Evolutionary conservation across 108 stramenopile genomes (phyloP).

Genomic region (Mayamaea pseudoterrestris): DNA sequence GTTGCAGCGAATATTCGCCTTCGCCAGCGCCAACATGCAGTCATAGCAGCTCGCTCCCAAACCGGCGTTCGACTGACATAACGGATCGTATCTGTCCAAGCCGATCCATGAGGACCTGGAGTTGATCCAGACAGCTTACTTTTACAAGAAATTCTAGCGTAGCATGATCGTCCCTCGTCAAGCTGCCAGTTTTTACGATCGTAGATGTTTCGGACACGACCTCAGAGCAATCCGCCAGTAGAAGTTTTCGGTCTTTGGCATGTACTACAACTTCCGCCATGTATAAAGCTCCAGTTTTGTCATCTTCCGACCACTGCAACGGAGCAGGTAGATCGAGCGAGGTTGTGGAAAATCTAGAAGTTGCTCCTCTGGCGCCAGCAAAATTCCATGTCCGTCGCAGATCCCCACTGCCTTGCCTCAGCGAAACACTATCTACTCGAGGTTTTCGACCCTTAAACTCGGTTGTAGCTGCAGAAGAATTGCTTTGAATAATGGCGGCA

Average conservation of each 20-base stretch:
- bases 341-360: background rate
- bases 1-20: too few relatives aligned
- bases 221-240: constrained; percentile 78
- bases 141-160: constrained; percentile 62
- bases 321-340: constrained; percentile 18
- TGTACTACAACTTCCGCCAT: constrained; percentile 56
- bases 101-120: constrained; percentile 70
- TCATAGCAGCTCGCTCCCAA: constrained; percentile 4
- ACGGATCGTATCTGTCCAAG: constrained; percentile 53
- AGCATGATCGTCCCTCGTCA: constrained; percentile 61
- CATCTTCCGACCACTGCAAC: constrained; percentile 32
- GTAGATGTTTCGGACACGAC: constrained; percentile 61
- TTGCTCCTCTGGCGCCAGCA: background rate
- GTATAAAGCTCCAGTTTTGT: constrained; percentile 27
- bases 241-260: constrained; percentile 61
- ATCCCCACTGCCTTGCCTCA: background rate
- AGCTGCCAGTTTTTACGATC: constrained; percentile 70
- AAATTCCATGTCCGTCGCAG: background rate
- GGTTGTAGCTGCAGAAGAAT: background rate
- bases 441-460: constrained; percentile 2
- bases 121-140: constrained; percentile 48
- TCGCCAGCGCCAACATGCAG: too few relatives aligned
- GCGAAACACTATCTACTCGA: constrained; percentile 17
- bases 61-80: constrained; percentile 69
- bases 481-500: background rate